Evolutionary conservation across 1,284 basidiomycete species (phyloP).

Genomic region (Inonotus hispidus): DNA sequence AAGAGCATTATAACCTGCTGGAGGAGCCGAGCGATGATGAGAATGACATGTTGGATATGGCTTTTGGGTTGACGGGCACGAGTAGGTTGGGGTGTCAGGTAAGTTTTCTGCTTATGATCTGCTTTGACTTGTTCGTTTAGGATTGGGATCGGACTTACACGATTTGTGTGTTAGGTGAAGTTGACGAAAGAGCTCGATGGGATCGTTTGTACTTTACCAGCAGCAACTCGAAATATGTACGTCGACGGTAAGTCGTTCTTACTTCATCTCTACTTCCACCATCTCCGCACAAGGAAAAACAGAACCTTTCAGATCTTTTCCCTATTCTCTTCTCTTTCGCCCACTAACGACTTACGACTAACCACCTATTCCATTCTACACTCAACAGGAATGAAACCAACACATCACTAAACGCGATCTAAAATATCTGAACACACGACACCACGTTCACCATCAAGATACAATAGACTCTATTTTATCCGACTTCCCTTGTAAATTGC

Average conservation of each 20-base stretch:
- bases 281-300: too few species aligned
- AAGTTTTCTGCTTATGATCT: slow-evolving; percentile 30
- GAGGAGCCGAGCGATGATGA: slow-evolving; percentile 96
- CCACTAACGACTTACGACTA: too few species aligned
- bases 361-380: too few species aligned
- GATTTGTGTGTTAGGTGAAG: slow-evolving; percentile 61
- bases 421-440: too few species aligned
- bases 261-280: not conserved
- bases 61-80: slow-evolving; percentile 95
- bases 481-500: too few species aligned
- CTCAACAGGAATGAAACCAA: too few species aligned
- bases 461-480: too few species aligned
- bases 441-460: too few species aligned
- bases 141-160: not conserved
- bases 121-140: not conserved
- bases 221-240: slow-evolving; percentile 96
- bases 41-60: slow-evolving; percentile 98
- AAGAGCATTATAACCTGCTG: slow-evolving; percentile 78
- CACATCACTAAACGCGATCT: too few species aligned
- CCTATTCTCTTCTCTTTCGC: too few species aligned
- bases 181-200: slow-evolving; percentile 83
- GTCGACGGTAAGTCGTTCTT: slow-evolving; percentile 65
- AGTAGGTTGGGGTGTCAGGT: slow-evolving; percentile 61
- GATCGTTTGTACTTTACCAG: slow-evolving; percentile 80
- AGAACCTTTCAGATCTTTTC: too few species aligned